Conservation (phyloP, 2,329 filamentous ascomycete species). For the Cyphellophora attinorum region DNA sequence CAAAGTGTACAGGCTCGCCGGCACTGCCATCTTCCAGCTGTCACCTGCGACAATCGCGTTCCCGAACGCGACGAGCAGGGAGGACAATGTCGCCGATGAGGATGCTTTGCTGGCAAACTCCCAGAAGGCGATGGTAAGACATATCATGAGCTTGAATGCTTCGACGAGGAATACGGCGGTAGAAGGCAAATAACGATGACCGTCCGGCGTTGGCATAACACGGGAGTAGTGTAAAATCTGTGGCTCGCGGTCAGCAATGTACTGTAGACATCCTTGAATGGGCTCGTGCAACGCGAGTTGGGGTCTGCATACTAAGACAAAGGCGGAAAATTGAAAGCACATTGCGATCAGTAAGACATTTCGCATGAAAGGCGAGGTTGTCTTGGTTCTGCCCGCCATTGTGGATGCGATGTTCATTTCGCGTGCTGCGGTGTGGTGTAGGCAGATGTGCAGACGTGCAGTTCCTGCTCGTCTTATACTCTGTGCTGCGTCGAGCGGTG, state of each 20-base stretch:
- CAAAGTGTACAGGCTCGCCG: slow-evolving; percentile 77
- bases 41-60: slow-evolving; percentile 77
- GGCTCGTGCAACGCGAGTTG: not conserved
- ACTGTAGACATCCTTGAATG: no score
- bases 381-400: no score
- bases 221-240: slow-evolving; percentile 91
- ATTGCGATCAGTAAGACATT: not conserved
- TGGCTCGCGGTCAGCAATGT: slow-evolving; percentile 9
- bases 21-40: slow-evolving; percentile 89
- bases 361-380: no score
- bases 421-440: no score
- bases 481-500: no score
- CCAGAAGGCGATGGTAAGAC: slow-evolving; percentile 76
- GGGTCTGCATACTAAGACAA: slow-evolving; percentile 29
- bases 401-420: no score
- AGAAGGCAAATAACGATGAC: slow-evolving; percentile 84
- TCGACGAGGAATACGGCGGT: slow-evolving; percentile 93
- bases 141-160: slow-evolving; percentile 78
- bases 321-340: slow-evolving; percentile 30
- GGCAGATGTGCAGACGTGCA: no score
- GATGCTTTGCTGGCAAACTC: slow-evolving; percentile 72
- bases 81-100: slow-evolving; percentile 68
- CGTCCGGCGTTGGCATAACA: slow-evolving; percentile 75
- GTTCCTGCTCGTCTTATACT: no score
- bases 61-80: slow-evolving; percentile 70